Base-by-base conservation (phyloP, 805 yeast species). In the Saccharomycopsis schoenii region DNA sequence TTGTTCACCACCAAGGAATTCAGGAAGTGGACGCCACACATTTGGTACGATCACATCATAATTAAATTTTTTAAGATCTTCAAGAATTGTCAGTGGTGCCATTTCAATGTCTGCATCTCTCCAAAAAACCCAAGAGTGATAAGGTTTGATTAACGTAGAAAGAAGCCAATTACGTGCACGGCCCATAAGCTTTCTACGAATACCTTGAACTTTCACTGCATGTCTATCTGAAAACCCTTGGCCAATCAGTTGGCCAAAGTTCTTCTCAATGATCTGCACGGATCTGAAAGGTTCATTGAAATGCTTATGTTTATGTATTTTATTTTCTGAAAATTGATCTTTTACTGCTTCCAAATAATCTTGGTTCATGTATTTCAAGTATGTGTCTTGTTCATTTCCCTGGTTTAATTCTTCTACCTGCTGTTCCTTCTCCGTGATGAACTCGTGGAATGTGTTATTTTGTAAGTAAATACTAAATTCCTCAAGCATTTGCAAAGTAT, bases 11-110 rank as follows among this genome's bases (percentile, higher is more conserved):
- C 94, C 96, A 64, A 94, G 80, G 74, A 92, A 94, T 55, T 85
- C 86, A 1, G 99, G 99, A 64, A 94, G 78, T 1, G 98, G 99
- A 67, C 99, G 80, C 99, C 99, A 94, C 40, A 94, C 97, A 69
- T 94, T 90, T 36, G 90, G 96, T 47, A 86, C 80, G 71, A 88
- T 77, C 15, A 88, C 87, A 68, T 88, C 96, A 69, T 78, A 85
- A 65, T 81, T 80, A 64, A 76, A 77, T 64, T 80, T 78, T 93
- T 88, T 88, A 73, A 88, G 75, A 68, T 81, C 85, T 71, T 88
- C 84, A 63, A 88, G 81, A 57, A 88, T 85, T 51, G 85, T 78
- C 5, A 89, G 90, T 0, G 93, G 92, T 66, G 88, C 83, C n/a
- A 87, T 77, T 68, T 88, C 96, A 58, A 88, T 84, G 69, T 88